These are phyloP conservation scores for Forsythia suspensa DNA, from an alignment of 257 asterid species.

Conservation along the genomic window DNA sequence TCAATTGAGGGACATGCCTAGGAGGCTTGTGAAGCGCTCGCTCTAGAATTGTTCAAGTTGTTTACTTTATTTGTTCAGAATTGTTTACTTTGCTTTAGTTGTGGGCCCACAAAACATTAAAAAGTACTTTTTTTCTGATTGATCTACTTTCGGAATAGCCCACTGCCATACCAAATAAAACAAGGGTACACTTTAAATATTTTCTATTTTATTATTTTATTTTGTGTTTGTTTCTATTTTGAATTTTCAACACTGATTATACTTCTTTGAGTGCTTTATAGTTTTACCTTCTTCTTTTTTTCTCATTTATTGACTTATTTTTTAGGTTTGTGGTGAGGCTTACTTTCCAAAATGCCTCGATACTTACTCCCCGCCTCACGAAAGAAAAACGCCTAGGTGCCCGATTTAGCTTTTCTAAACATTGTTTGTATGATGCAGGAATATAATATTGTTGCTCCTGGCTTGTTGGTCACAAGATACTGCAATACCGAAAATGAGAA, in stretches of 20 bases:
- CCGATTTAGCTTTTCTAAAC: too few species aligned
- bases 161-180: not conserved
- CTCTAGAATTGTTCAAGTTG: not conserved
- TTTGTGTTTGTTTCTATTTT: not conserved
- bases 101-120: not conserved
- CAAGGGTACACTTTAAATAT: not conserved
- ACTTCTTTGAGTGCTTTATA: too few species aligned
- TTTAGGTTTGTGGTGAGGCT: too few species aligned
- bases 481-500: too few species aligned
- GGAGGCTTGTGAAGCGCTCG: not conserved
- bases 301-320: conserved; percentile 19
- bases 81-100: not conserved
- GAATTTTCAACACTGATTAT: not conserved
- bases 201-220: not conserved
- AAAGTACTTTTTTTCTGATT: not conserved
- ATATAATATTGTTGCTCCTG: too few species aligned
- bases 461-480: too few species aligned
- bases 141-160: not conserved
- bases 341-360: too few species aligned
- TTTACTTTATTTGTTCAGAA: not conserved
- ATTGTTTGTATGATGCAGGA: too few species aligned
- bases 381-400: too few species aligned
- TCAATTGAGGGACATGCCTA: too few species aligned
- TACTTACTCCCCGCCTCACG: too few species aligned
- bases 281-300: too few species aligned